These are phyloP conservation scores for Alternaria ventricosa DNA, from an alignment of 2,329 filamentous ascomycete species.

Conservation along the genomic window DNA sequence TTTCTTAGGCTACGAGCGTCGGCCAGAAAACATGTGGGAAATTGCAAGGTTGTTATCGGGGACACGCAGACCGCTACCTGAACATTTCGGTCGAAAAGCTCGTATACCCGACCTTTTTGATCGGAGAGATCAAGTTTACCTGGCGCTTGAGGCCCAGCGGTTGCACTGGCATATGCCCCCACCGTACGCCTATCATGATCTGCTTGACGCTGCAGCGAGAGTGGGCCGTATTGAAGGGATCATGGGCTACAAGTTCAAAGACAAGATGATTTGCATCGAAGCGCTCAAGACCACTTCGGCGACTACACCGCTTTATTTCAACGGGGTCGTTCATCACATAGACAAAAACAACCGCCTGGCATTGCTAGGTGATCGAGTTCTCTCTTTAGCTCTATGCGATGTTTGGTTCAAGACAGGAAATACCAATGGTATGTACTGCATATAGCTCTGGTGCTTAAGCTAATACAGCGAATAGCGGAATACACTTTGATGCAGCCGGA, in stretches of 20 bases:
- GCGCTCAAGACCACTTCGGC: conserved; percentile 23
- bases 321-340: conserved; percentile 13
- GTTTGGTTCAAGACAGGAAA: conserved; percentile 25
- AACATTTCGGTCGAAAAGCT: conserved; percentile 21
- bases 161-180: conserved; percentile 7
- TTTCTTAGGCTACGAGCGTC: neutral
- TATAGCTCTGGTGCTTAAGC: neutral
- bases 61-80: neutral
- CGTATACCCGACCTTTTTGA: conserved; percentile 21
- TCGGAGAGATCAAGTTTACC: conserved; percentile 18
- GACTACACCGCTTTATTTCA: conserved; percentile 17
- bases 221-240: conserved; percentile 20
- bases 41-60: neutral
- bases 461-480: conserved; percentile 6
- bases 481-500: conserved; percentile 5
- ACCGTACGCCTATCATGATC: conserved; percentile 16
- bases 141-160: conserved; percentile 8
- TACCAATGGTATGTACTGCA: conserved; percentile 3
- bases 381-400: conserved; percentile 20
- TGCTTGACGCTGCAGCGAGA: conserved; percentile 21
- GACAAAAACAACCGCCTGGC: conserved; percentile 27
- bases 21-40: neutral
- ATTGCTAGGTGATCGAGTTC: conserved; percentile 28
- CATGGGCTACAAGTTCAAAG: conserved; percentile 29
- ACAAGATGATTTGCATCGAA: conserved; percentile 26